Conservation (phyloP, 805 yeast genomes). For the Yarrowia sp. region DNA sequence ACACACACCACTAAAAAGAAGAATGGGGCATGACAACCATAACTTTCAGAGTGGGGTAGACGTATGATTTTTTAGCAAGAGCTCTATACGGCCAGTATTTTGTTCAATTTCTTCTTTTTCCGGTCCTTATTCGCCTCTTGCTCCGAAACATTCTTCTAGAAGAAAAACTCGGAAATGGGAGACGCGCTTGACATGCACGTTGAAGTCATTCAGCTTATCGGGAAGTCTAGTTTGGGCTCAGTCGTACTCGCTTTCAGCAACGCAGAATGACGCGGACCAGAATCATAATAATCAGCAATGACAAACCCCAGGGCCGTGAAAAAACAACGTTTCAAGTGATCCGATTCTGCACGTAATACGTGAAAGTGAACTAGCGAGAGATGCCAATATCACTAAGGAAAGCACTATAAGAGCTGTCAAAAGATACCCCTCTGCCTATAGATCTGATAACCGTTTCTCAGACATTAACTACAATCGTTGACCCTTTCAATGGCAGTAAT, state of each 20-base stretch:
- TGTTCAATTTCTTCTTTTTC: too few species aligned
- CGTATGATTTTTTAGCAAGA: too few species aligned
- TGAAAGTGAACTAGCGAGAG: too few species aligned
- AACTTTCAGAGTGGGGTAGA: too few species aligned
- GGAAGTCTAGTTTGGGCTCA: background rate
- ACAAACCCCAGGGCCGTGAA: background rate
- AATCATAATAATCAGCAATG: background rate
- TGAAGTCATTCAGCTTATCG: constrained; percentile 10
- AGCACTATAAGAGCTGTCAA: too few species aligned
- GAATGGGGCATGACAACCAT: background rate
- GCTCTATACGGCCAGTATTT: too few species aligned
- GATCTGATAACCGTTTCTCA: too few species aligned
- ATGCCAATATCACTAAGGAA: too few species aligned
- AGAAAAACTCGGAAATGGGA: background rate
- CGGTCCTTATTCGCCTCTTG: background rate
- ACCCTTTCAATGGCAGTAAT: too few species aligned
- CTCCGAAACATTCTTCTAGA: background rate
- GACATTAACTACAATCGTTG: too few species aligned
- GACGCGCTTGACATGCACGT: background rate
- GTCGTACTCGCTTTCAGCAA: background rate
- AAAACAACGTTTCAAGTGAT: background rate
- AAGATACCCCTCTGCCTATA: too few species aligned
- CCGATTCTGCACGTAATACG: too few species aligned
- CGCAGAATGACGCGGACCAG: background rate
- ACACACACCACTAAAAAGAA: background rate